Percentiles rank a stretch among this genome's conserved stretches.
Conservation (phyloP, 345 rosid species). For the Rhodamnia rubescens region DNA sequence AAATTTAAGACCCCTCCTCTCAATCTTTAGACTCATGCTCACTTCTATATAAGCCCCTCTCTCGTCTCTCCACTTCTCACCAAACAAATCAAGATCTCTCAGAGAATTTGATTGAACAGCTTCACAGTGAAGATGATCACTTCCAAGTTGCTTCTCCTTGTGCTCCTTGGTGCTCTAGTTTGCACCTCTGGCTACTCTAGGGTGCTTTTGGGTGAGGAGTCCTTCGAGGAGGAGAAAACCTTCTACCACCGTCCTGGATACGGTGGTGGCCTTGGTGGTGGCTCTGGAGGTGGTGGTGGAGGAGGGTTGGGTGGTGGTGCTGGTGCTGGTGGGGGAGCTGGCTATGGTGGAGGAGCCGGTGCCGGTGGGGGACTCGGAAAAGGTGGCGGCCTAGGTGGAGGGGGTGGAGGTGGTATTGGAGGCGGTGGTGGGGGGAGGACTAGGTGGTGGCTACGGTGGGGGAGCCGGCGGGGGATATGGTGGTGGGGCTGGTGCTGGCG, state of each 20-base stretch:
- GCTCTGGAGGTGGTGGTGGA: conserved; percentile 5
- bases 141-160: conserved; percentile 18
- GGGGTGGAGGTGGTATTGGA: conserved; percentile 19
- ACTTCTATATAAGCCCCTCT: conserved; percentile 5
- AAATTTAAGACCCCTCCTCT: conserved; percentile 8
- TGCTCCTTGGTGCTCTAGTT: conserved; percentile 22
- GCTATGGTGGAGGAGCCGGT: conserved; percentile 10
- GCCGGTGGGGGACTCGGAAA: conserved; percentile 17
- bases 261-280: conserved; percentile 6
- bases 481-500: background rate
- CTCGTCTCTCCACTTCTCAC: conserved; percentile 5
- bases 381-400: conserved; percentile 7
- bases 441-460: conserved; percentile 17
- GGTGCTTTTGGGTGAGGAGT: conserved; percentile 18
- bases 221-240: conserved; percentile 29
- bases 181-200: conserved; percentile 18
- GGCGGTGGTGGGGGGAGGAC: conserved; percentile 16
- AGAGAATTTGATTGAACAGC: background rate
- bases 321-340: conserved; percentile 6
- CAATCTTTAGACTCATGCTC: background rate
- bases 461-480: conserved; percentile 11
- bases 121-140: background rate
- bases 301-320: conserved; percentile 14
- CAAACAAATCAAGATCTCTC: background rate
- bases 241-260: conserved; percentile 7